Evolutionary conservation across 2,329 filamentous ascomycete genomes (phyloP), one percentile per base, ranked within the genome.

Genomic region (Penicillium sp.): DNA sequence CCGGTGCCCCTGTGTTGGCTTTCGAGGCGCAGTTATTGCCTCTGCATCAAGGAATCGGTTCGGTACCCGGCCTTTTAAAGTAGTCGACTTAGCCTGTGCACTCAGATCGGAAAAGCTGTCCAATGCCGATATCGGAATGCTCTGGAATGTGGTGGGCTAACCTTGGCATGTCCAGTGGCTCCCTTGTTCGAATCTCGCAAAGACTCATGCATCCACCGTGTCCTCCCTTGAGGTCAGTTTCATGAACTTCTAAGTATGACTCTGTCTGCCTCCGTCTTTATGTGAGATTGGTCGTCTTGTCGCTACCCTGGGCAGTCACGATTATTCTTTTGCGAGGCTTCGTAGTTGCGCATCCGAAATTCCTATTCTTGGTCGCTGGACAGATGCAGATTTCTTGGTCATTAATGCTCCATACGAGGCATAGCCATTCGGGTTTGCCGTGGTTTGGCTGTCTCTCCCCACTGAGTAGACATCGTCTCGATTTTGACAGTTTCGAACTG

Each of bases 241-340:
- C 43, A 82, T 69, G 33, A 75, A 67, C 56, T 82, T 81, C 43
- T 67, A 65, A 21, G 67, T 69, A 15, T 76, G 78, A 37, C 74
- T 77, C 56, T 76, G 73, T 47, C 78, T 72, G 32, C 75, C 78
- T 57, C 67, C 60, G 57, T 79, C 72, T 22, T 66, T 61, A 41
- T 71, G 69, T 35, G 67, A 71, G 8, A 75, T 73, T 43, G 73
- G 76, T 57, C 73, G 70, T 52, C 80, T 74, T 24, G 72, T 71
- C 31, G 80, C 80, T 50, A 84, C 61, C 45, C 73, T 72, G 6
- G 83, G 65, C 47, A 83, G 83, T 21, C 72, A 72, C 8, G 80
- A 77, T 33, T 72, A 66, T 6, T 70, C 56, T 49, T n/a, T 57
- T 49, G 29, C 54, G 55, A 37, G 58, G 48, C 4, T 55, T 55